Percentiles rank a stretch among this genome's conserved stretches.
These are phyloP conservation scores for Hymenoscyphus albidus DNA, from an alignment of 2,329 filamentous ascomycete species.

Conservation along the genomic window DNA sequence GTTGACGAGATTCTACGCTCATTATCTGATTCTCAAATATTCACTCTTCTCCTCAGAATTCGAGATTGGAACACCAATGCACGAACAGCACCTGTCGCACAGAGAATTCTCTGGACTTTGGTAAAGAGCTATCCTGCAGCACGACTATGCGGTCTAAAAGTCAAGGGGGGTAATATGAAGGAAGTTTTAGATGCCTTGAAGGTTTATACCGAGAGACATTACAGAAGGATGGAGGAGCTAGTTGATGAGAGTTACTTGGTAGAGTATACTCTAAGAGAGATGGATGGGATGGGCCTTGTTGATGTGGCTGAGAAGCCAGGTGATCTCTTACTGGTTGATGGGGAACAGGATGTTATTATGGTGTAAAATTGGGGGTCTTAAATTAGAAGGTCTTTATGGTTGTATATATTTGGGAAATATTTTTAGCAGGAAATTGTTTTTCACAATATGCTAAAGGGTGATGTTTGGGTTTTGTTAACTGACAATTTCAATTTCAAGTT, in stretches of 20 bases:
- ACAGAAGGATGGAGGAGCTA: slow-evolving; percentile 81
- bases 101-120: slow-evolving; percentile 76
- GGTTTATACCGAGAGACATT: slow-evolving; percentile 91
- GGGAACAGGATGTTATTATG: slow-evolving; percentile 25
- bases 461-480: no score
- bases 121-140: slow-evolving; percentile 77
- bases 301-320: slow-evolving; percentile 13
- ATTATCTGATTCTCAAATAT: slow-evolving; percentile 82
- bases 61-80: slow-evolving; percentile 98
- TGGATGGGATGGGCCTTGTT: slow-evolving; percentile 56
- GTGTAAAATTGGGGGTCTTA: slow-evolving; percentile 13
- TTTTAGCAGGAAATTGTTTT: neutral
- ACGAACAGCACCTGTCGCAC: slow-evolving; percentile 77
- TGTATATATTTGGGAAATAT: neutral
- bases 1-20: slow-evolving; percentile 81
- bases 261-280: slow-evolving; percentile 88
- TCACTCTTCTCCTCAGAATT: slow-evolving; percentile 71
- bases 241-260: slow-evolving; percentile 92
- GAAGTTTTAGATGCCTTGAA: slow-evolving; percentile 84
- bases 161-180: slow-evolving; percentile 62
- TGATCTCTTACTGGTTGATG: slow-evolving; percentile 14
- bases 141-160: slow-evolving; percentile 67
- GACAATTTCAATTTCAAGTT: no score
- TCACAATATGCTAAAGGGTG: no score
- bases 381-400: neutral